Evolutionary conservation across 2,329 filamentous ascomycete species (phyloP), one percentile per base, ranked within the genome.

Genomic region (Berkeleyomyces basicola): DNA sequence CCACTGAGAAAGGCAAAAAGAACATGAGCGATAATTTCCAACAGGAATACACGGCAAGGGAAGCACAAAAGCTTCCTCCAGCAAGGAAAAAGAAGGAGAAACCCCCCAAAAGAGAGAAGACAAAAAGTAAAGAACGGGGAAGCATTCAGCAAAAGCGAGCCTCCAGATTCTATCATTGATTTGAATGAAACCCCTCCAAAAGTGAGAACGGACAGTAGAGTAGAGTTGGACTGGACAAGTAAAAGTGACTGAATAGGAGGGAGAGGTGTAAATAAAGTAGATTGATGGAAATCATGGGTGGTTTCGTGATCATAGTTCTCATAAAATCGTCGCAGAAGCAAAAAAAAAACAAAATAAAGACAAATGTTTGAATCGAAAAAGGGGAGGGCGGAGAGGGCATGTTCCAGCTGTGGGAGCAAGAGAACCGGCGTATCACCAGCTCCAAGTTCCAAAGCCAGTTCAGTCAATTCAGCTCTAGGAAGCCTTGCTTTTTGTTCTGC

Each of bases 241-340:
- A 23, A 23, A 2, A 23, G 23, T 23, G 46, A 23, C 7, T 49
- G n/a, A 31, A 36, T 55, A 55, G 23, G 51, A 39, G 33, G 31
- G 51, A 36, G 16, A n/a, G 44, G 46, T 49, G 46, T 14, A 55
- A 55, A 55, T 36, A 55, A 55, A 10, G 49, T 39, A 61, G 49
- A 51, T 23, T 9, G 16, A 36, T 39, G 39, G 51, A 55, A 55
- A 55, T 55, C 51, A 36, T 55, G 36, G 51, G 51, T 55, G 36
- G 51, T 55, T 55, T 55, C 46, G 59, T 61, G 36, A 61, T 61
- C 59, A 47, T 61, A 61, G 47, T 53, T 61, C 49, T 61, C 59
- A 53, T 61, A 61, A 61, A 10, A 61, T 61, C 59, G 47, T 61
- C n/a, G 46, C 7, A 46, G 43, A n/a, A 61, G 63, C 40, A 40